phyloP scores from a whole-genome alignment of 257 asterid species.

The Penstemon newberryi region DNA sequence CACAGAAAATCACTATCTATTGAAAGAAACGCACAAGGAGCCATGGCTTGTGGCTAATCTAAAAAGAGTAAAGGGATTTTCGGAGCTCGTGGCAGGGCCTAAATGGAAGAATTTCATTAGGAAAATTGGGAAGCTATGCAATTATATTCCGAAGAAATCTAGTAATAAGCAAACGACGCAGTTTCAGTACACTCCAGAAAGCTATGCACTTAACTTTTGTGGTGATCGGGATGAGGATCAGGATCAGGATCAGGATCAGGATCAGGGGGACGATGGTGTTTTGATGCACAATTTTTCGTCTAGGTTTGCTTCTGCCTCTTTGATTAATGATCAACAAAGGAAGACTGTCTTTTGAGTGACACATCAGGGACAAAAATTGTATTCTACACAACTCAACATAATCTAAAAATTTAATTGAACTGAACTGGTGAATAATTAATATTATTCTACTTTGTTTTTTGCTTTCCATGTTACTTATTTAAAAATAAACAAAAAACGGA shows the following conservation, averaged over 20 bases:
- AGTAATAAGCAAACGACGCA: slow-evolving; percentile 21
- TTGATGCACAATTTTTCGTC: slow-evolving; percentile 48
- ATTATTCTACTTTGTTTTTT: no score
- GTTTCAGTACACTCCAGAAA: slow-evolving; percentile 60
- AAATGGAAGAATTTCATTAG: slow-evolving; percentile 53
- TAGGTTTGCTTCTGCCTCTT: slow-evolving; percentile 47
- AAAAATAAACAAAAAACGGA: no score
- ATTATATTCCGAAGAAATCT: slow-evolving; percentile 13
- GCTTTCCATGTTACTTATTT: no score
- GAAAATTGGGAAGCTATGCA: slow-evolving; percentile 39
- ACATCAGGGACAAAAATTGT: background rate
- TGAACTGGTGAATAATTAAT: no score
- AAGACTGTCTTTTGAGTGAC: slow-evolving; percentile 30
- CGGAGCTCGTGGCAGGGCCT: slow-evolving; percentile 56
- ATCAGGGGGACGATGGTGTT: slow-evolving; percentile 37
- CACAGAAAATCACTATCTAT: slow-evolving; percentile 18
- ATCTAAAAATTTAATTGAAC: background rate
- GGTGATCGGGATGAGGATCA: slow-evolving; percentile 32
- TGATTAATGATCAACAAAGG: slow-evolving; percentile 36
- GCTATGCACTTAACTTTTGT: slow-evolving; percentile 71
- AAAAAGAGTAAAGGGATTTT: slow-evolving; percentile 43
- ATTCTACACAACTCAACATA: background rate
- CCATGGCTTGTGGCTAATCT: slow-evolving; percentile 32
- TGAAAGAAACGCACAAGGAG: slow-evolving; percentile 29
- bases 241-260: slow-evolving; percentile 22